Conservation (phyloP, 148 eudicot species). For the Arctostaphylos glauca region DNA sequence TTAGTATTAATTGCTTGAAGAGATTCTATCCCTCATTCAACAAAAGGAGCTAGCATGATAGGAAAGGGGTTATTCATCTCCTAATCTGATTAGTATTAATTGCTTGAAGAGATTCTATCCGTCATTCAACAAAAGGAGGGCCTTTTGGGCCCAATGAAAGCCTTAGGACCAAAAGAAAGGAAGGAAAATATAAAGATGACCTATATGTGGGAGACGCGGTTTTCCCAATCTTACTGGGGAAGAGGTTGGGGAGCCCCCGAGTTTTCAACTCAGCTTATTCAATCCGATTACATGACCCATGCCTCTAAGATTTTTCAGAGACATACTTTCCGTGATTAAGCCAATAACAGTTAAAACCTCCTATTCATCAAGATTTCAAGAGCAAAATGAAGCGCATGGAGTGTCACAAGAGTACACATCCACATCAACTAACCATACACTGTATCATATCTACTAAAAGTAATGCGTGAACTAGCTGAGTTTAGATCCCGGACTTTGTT, state of each 20-base stretch:
- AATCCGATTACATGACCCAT: background rate
- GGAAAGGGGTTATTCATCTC: background rate
- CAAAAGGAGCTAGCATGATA: background rate
- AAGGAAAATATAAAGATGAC: background rate
- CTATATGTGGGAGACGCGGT: background rate
- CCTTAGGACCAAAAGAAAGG: background rate
- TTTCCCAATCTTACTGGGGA: background rate
- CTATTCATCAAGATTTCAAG: background rate
- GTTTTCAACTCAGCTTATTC: background rate
- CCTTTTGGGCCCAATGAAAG: background rate
- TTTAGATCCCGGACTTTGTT: background rate
- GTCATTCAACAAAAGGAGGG: background rate
- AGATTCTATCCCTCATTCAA: too few species aligned
- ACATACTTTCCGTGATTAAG: background rate
- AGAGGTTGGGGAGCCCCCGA: background rate
- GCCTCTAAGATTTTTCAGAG: background rate
- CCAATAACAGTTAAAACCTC: background rate
- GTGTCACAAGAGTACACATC: background rate
- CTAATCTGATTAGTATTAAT: background rate
- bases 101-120: background rate
- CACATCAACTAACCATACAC: background rate
- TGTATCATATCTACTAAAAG: background rate
- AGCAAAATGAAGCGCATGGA: background rate
- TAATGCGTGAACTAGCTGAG: background rate
- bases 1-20: background rate